Percentiles rank a stretch among this genome's conserved stretches.
Conservation (phyloP, 2,329 filamentous ascomycete species). For the Mollisiaceae sp. region DNA sequence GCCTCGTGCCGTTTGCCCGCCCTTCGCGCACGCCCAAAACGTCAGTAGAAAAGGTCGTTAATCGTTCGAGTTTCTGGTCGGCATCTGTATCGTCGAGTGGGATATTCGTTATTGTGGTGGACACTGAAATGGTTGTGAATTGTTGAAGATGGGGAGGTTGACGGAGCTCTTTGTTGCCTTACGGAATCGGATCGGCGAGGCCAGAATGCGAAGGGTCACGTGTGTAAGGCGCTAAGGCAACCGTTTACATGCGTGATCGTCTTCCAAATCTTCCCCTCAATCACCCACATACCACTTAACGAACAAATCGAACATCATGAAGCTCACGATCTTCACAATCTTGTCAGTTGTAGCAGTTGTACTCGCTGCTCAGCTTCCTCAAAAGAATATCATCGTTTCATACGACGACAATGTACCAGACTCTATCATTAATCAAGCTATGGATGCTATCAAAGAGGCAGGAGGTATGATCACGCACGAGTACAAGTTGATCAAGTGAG, state of each 20-base stretch:
- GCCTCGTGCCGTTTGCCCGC: constrained; percentile 32
- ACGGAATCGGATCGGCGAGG: background rate
- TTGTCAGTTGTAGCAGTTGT: constrained; percentile 63
- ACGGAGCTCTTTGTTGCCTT: background rate
- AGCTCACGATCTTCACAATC: constrained; percentile 60
- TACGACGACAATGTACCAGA: constrained; percentile 73
- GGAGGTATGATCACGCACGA: constrained; percentile 82
- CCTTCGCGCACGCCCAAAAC: constrained; percentile 31
- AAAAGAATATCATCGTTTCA: constrained; percentile 78
- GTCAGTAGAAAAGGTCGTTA: constrained; percentile 8
- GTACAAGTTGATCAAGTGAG: constrained; percentile 72
- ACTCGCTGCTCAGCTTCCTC: constrained; percentile 58
- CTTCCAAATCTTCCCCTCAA: background rate
- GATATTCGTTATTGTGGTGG: background rate
- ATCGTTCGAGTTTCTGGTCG: background rate
- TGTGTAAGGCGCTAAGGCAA: background rate
- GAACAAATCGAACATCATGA: constrained; percentile 58
- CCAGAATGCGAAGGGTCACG: background rate
- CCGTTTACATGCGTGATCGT: background rate
- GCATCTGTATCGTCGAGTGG: background rate
- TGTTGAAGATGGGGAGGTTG: background rate
- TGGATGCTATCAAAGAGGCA: constrained; percentile 69
- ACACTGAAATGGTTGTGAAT: background rate
- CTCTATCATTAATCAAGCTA: constrained; percentile 71
- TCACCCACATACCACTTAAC: background rate